These are phyloP conservation scores for Naganishia vaughanmartiniae DNA, from an alignment of 768 basidiomycete species.

Conservation along the genomic window DNA sequence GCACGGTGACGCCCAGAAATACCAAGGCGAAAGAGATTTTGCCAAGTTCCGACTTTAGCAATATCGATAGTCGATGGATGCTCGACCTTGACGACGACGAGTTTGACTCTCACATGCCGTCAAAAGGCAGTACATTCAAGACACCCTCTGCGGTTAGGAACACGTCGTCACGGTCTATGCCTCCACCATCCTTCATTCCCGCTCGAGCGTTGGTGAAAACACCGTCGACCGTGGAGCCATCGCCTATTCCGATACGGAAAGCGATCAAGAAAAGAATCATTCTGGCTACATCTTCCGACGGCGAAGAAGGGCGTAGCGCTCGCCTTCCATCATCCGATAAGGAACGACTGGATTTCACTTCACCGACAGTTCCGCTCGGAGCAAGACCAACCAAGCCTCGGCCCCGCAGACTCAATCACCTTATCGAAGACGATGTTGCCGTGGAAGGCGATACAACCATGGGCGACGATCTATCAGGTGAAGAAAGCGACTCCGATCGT, in stretches of 20 bases:
- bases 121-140: slow-evolving; percentile 13
- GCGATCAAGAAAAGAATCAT: neutral
- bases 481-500: slow-evolving; percentile 40
- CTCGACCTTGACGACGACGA: slow-evolving; percentile 36
- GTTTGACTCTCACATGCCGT: slow-evolving; percentile 24
- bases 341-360: neutral
- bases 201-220: slow-evolving; percentile 7
- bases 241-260: slow-evolving; percentile 6
- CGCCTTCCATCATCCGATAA: neutral
- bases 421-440: slow-evolving; percentile 43
- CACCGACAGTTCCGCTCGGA: neutral
- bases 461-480: slow-evolving; percentile 32
- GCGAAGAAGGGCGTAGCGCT: neutral
- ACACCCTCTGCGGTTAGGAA: slow-evolving; percentile 8
- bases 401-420: slow-evolving; percentile 16
- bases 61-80: slow-evolving; percentile 33
- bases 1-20: neutral
- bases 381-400: slow-evolving; percentile 9
- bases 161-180: neutral
- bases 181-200: neutral
- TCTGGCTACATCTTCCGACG: slow-evolving; percentile 19
- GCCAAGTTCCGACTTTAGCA: slow-evolving; percentile 25
- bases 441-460: slow-evolving; percentile 40
- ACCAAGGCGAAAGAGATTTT: neutral
- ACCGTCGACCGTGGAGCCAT: slow-evolving; percentile 6